phyloP scores from a whole-genome alignment of 371 early-diverging fungal genomes.

The Choanephora cucurbitarum region DNA sequence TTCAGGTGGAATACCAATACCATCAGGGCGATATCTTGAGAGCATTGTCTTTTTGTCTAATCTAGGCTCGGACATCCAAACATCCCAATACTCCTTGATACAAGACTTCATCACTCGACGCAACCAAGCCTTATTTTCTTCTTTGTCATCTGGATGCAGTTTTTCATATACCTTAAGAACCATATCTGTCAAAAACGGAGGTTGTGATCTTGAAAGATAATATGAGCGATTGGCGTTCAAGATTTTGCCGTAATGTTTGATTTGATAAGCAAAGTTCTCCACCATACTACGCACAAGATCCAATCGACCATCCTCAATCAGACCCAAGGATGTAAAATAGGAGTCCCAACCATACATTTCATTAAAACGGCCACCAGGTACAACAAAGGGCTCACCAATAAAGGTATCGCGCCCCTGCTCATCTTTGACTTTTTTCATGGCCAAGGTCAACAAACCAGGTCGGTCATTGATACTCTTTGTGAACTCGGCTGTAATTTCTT shows the following conservation, averaged over 20 bases:
- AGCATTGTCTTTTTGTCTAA: slow-evolving; percentile 72
- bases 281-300: slow-evolving; percentile 88
- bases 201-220: slow-evolving; percentile 93
- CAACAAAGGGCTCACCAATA: slow-evolving; percentile 86
- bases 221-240: slow-evolving; percentile 94
- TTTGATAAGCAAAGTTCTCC: slow-evolving; percentile 90
- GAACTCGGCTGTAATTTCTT: slow-evolving; percentile 80
- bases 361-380: slow-evolving; percentile 95
- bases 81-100: slow-evolving; percentile 83
- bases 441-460: slow-evolving; percentile 85
- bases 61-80: slow-evolving; percentile 84
- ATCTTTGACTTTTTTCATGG: slow-evolving; percentile 57
- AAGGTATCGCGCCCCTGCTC: slow-evolving; percentile 49
- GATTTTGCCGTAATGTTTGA: slow-evolving; percentile 93
- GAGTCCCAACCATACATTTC: slow-evolving; percentile 98
- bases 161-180: slow-evolving; percentile 66
- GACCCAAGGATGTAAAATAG: slow-evolving; percentile 87
- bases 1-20: slow-evolving; percentile 92
- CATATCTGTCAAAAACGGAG: slow-evolving; percentile 96
- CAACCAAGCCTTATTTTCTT: slow-evolving; percentile 70
- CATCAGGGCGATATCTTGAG: slow-evolving; percentile 78
- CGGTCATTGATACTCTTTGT: slow-evolving; percentile 81
- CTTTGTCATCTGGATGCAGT: slow-evolving; percentile 42
- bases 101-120: slow-evolving; percentile 68
- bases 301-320: slow-evolving; percentile 74